Conservation (phyloP, 2,329 filamentous ascomycete species). For the Fonsecaea monophora region DNA sequence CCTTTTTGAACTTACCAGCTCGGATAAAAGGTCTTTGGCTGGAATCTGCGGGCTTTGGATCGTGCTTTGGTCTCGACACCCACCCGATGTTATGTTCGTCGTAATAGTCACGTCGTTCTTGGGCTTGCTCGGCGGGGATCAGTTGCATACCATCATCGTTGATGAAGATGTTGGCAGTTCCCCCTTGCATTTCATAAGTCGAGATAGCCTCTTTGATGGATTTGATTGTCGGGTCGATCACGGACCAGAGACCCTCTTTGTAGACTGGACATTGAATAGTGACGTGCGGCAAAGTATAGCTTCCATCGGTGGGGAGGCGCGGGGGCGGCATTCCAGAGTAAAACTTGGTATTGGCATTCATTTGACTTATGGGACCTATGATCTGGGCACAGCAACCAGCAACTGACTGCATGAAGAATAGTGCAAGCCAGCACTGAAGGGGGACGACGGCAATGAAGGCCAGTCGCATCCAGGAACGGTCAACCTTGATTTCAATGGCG, state of each 20-base stretch:
- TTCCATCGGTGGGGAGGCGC: conserved; percentile 44
- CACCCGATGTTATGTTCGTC: conserved; percentile 59
- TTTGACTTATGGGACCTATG: conserved; percentile 54
- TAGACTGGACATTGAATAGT: conserved; percentile 89
- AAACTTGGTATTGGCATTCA: conserved; percentile 54
- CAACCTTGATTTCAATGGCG: conserved; percentile 61
- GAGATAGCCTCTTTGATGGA: conserved; percentile 65
- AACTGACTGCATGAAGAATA: conserved; percentile 58
- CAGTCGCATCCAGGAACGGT: conserved; percentile 61
- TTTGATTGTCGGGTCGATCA: conserved; percentile 65
- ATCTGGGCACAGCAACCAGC: conserved; percentile 51
- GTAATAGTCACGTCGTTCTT: conserved; percentile 56
- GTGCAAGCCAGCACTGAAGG: conserved; percentile 64
- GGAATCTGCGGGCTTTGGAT: conserved; percentile 49
- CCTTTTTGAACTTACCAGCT: conserved; percentile 73
- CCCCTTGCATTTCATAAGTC: conserved; percentile 62
- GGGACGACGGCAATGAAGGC: conserved; percentile 61
- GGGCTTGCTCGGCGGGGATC: conserved; percentile 51
- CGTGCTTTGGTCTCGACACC: conserved; percentile 59
- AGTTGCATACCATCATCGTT: conserved; percentile 51
- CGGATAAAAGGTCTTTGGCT: conserved; percentile 44
- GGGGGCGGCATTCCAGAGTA: conserved; percentile 53
- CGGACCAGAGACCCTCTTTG: conserved; percentile 77
- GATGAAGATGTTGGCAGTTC: conserved; percentile 48
- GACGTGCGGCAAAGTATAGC: conserved; percentile 53